A percentile compares a stretch with the other conserved stretches of the same genome.
Evolutionary conservation across 1,139 yeast genomes (phyloP).

Genomic region (Hanseniaspora gamundiae): DNA sequence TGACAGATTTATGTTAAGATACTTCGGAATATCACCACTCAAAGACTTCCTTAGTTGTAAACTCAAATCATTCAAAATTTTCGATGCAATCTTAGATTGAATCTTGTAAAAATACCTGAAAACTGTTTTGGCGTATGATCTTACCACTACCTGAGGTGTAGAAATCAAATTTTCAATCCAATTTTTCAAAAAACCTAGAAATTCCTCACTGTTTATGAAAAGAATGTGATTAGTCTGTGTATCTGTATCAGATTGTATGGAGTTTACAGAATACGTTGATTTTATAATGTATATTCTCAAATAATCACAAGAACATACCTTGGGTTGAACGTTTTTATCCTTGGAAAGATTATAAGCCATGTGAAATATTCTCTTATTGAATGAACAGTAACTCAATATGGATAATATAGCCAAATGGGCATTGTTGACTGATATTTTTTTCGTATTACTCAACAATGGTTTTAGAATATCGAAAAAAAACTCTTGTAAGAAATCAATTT

Average conservation of each 20-base stretch:
- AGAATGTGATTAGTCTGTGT: not conserved
- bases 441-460: constrained; percentile 61
- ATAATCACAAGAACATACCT: constrained; percentile 63
- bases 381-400: not conserved
- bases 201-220: not conserved
- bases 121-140: constrained; percentile 62
- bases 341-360: constrained; percentile 39
- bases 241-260: not conserved
- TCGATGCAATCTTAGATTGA: constrained; percentile 34
- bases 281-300: constrained; percentile 48
- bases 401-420: constrained; percentile 28
- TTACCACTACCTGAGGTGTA: constrained; percentile 73
- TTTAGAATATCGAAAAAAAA: constrained; percentile 44
- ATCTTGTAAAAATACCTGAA: constrained; percentile 56
- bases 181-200: not conserved
- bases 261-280: constrained; percentile 15
- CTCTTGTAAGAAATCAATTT: constrained; percentile 55
- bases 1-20: constrained; percentile 16
- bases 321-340: constrained; percentile 62
- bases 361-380: constrained; percentile 34
- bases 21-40: constrained; percentile 40
- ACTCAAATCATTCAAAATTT: constrained; percentile 30
- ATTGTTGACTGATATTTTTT: constrained; percentile 63
- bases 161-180: constrained; percentile 38
- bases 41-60: constrained; percentile 42